Evolutionary conservation across 2,329 filamentous ascomycete genomes (phyloP).

Genomic region (Neospermospora avenae): DNA sequence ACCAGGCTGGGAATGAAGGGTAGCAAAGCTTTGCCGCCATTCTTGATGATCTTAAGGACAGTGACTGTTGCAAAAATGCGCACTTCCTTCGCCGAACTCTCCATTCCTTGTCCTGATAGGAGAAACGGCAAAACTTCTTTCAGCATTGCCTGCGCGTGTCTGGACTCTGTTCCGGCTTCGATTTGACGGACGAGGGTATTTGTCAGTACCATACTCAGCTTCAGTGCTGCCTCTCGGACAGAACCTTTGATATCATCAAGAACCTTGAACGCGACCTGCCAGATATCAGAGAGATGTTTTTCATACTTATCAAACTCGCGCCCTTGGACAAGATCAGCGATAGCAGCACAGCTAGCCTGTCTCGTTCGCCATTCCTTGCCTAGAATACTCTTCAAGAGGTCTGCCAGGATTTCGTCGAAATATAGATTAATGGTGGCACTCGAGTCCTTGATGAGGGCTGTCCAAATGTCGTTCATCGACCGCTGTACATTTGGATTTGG

Average conservation of each 20-base stretch:
- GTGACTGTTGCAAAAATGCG: constrained; percentile 80
- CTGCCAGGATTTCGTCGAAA: constrained; percentile 85
- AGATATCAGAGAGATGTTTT: constrained; percentile 79
- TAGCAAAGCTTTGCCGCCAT: constrained; percentile 72
- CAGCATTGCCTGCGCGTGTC: constrained; percentile 75
- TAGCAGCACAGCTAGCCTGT: constrained; percentile 86
- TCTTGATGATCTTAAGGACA: constrained; percentile 85
- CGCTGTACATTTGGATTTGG: constrained; percentile 88
- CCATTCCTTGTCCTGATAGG: constrained; percentile 81
- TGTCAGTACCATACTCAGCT: constrained; percentile 79
- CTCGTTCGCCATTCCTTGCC: constrained; percentile 92
- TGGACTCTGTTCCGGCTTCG: constrained; percentile 69
- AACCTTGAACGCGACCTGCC: constrained; percentile 82
- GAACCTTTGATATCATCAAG: constrained; percentile 94
- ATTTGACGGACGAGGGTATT: constrained; percentile 82
- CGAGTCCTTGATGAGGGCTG: constrained; percentile 86
- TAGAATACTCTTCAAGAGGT: constrained; percentile 80
- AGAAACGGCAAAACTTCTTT: constrained; percentile 86
- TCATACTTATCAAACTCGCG: constrained; percentile 75
- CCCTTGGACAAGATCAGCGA: constrained; percentile 83
- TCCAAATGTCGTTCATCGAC: constrained; percentile 99
- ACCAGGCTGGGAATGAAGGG: constrained; percentile 75
- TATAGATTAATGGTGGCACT: constrained; percentile 71
- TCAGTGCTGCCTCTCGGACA: constrained; percentile 76
- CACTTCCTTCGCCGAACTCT: constrained; percentile 85